Conservation (phyloP, 1,284 basidiomycete species). For the Austropuccinia psidii region DNA sequence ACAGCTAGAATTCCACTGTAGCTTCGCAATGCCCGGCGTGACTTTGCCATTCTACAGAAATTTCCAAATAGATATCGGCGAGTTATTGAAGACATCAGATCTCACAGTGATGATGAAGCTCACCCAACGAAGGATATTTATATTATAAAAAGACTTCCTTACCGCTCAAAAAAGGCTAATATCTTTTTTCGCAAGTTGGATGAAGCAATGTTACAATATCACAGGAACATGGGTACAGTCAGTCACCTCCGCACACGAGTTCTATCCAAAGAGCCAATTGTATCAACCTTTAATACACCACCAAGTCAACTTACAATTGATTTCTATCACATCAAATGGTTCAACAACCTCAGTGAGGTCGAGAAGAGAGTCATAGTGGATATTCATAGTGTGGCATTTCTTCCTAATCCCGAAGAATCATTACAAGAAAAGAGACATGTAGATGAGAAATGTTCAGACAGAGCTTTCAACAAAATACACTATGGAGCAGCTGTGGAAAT, state of each 20-base stretch:
- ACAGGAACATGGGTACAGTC: not conserved
- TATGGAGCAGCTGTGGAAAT: too few species aligned
- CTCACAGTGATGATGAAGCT: too few species aligned
- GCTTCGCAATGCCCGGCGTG: not conserved
- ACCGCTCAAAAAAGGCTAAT: not conserved
- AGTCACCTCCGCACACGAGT: not conserved
- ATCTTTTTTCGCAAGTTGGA: conserved; percentile 4
- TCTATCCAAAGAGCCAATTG: not conserved
- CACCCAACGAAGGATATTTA: too few species aligned
- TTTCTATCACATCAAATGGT: conserved; percentile 1
- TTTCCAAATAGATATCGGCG: too few species aligned
- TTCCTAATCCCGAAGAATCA: not conserved
- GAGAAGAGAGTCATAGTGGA: not conserved
- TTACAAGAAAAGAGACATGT: not conserved
- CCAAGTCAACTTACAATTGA: not conserved
- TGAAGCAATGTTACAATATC: not conserved
- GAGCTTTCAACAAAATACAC: not conserved
- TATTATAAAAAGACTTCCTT: conserved; percentile 4
- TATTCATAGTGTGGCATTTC: not conserved
- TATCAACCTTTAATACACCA: not conserved
- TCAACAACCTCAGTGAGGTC: not conserved
- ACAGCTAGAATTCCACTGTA: too few species aligned
- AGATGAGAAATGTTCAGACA: not conserved
- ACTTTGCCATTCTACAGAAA: conserved; percentile 4
- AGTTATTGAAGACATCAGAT: too few species aligned